Evolutionary conservation across 345 rosid species (phyloP), one percentile per base, ranked within the genome.

Genomic region (Arabidopsis thaliana): DNA sequence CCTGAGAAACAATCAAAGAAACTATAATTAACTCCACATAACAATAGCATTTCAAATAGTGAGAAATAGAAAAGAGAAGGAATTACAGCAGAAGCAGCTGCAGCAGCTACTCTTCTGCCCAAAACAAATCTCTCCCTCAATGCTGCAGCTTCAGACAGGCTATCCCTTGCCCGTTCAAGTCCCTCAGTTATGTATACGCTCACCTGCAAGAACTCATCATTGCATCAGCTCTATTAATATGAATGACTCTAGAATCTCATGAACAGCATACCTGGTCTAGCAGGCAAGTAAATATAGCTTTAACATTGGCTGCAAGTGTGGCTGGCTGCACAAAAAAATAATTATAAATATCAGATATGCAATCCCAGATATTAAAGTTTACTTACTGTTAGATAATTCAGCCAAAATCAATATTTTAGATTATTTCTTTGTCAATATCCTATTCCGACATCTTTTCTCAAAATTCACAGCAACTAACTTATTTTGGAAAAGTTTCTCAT

Each of bases 41-140:
- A 69, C 28, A 40, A 63, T 28, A 73, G 63, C 57, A 79, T 14
- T 46, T 16, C 49, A 33, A 50, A 50, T 51, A 49, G 24, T 40
- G 53, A 11, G 22, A 67, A 73, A 45, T 53, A 79, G 71, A 10
- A 44, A 51, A 36, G 49, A 36, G 60, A 73, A 73, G 73, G 72
- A 79, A 61, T 80, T 84, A 88, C 91, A 74, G 93, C 93, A 55
- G 96, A 90, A 71, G 97, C 96, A 88, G 99, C 99, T 36, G 99
- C 99, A 71, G 98, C 98, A 72, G 98, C 97, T 78, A 92, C 99
- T 83, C 99, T 87, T 78, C 97, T 85, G 20, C 97, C 95, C 85
- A 90, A 81, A 82, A 92, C 92, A 89, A 86, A 92, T 80, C 84
- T 89, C 86, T 95, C 99, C 88, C 97, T 89, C 86, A 87, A 79